Conservation (phyloP, 2,329 filamentous ascomycete genomes). For the Arthrobotrys iridis region DNA sequence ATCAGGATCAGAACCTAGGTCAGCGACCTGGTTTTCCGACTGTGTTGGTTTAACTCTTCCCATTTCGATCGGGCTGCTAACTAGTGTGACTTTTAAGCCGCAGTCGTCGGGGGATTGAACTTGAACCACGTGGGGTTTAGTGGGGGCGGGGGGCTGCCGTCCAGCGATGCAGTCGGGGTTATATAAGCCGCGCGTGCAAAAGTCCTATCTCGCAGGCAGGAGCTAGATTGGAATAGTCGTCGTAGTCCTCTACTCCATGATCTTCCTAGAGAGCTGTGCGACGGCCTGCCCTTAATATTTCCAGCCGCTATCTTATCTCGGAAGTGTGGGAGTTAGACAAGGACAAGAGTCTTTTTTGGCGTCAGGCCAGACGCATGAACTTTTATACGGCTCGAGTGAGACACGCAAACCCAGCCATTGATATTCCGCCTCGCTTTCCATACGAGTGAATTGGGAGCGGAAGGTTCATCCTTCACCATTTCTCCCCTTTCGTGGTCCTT, state of each 20-base stretch:
- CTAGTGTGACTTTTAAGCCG: slow-evolving; percentile 19
- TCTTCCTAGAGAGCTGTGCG: neutral
- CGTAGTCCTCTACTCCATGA: slow-evolving; percentile 1
- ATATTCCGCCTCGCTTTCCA: neutral
- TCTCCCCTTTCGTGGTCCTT: too few species aligned
- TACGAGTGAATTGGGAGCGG: neutral
- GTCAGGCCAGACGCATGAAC: slow-evolving; percentile 19
- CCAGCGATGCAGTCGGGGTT: neutral
- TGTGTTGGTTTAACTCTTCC: slow-evolving; percentile 31
- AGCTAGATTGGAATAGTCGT: slow-evolving; percentile 1
- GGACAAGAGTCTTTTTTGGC: slow-evolving; percentile 10
- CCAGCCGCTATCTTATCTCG: slow-evolving; percentile 18
- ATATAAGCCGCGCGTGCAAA: slow-evolving; percentile 5
- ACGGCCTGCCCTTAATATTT: neutral
- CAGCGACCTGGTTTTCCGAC: neutral
- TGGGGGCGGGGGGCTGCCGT: slow-evolving; percentile 9
- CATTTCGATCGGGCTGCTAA: slow-evolving; percentile 15
- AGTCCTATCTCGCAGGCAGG: neutral
- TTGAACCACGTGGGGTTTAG: neutral
- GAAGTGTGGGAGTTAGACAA: slow-evolving; percentile 15
- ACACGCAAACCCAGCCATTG: slow-evolving; percentile 21
- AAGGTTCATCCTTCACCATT: neutral
- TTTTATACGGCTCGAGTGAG: slow-evolving; percentile 11
- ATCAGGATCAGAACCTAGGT: slow-evolving; percentile 5
- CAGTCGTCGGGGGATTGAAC: slow-evolving; percentile 4